Percentiles rank a stretch among this genome's conserved stretches.
Conservation (phyloP, 1,284 basidiomycete genomes). For the Neonothopanus nambi region DNA sequence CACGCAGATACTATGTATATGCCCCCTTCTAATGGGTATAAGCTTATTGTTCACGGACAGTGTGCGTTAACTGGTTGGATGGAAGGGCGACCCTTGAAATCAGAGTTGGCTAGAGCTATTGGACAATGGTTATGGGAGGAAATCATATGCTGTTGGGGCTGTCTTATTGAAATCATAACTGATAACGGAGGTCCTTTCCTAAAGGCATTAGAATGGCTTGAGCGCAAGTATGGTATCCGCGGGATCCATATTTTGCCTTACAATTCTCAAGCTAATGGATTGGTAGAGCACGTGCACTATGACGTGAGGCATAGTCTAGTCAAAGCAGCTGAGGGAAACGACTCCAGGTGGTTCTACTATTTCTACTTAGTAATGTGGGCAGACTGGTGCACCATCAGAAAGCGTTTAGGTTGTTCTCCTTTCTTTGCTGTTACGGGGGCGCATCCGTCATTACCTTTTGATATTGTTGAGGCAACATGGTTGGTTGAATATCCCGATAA, state of each 20-base stretch:
- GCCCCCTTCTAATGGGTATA: constrained; percentile 16
- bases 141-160: constrained; percentile 27
- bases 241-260: constrained; percentile 37
- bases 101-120: constrained; percentile 18
- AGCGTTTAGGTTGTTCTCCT: constrained; percentile 21
- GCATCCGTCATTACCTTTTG: constrained; percentile 29
- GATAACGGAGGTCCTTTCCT: constrained; percentile 29
- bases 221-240: constrained; percentile 24
- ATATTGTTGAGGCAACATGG: constrained; percentile 30
- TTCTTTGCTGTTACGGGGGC: constrained; percentile 28
- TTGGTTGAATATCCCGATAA: too few species aligned
- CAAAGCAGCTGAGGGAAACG: constrained; percentile 29
- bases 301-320: constrained; percentile 28
- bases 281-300: constrained; percentile 31
- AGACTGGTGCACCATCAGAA: constrained; percentile 27
- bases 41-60: constrained; percentile 20
- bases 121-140: constrained; percentile 25
- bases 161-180: constrained; percentile 22
- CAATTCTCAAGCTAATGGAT: constrained; percentile 34
- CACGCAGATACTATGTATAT: constrained; percentile 27
- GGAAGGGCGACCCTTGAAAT: constrained; percentile 20
- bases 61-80: constrained; percentile 22
- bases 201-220: constrained; percentile 22
- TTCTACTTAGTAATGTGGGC: constrained; percentile 31
- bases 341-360: constrained; percentile 22